These are phyloP conservation scores for Atractiella rhizophila DNA, from an alignment of 768 basidiomycete species.

Conservation along the genomic window DNA sequence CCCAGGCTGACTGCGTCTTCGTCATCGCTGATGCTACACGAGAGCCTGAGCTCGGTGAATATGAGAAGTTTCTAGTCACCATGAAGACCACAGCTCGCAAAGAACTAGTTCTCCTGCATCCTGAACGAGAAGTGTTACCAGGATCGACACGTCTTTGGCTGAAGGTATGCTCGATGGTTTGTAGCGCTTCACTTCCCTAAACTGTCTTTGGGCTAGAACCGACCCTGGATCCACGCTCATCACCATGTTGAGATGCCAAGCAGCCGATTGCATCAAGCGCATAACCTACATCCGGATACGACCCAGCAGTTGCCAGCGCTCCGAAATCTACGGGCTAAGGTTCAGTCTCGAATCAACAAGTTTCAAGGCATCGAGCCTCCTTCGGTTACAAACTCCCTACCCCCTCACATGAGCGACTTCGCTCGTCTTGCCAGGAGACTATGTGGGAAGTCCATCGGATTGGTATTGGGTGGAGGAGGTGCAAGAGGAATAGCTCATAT, in stretches of 20 bases:
- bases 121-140: conserved; percentile 61
- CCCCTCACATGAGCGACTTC: conserved; percentile 64
- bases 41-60: conserved; percentile 60
- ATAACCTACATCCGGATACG: conserved; percentile 24
- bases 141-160: conserved; percentile 92
- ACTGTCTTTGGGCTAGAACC: conserved; percentile 32
- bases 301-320: conserved; percentile 32
- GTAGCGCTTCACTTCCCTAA: background rate
- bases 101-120: conserved; percentile 78
- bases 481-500: conserved; percentile 64
- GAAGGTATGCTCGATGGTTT: conserved; percentile 31
- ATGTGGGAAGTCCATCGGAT: conserved; percentile 74
- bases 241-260: conserved; percentile 54
- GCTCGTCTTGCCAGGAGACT: conserved; percentile 67
- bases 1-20: conserved; percentile 72
- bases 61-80: conserved; percentile 69
- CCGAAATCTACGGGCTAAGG: conserved; percentile 78
- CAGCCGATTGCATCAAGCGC: conserved; percentile 38
- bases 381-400: conserved; percentile 5
- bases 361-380: conserved; percentile 45
- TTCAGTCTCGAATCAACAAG: conserved; percentile 65
- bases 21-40: conserved; percentile 85
- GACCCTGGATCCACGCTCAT: conserved; percentile 89
- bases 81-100: conserved; percentile 98
- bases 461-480: conserved; percentile 93